These are phyloP conservation scores for Diplogelasinospora grovesii DNA, from an alignment of 495 filamentous ascomycete genomes.

Conservation along the genomic window DNA sequence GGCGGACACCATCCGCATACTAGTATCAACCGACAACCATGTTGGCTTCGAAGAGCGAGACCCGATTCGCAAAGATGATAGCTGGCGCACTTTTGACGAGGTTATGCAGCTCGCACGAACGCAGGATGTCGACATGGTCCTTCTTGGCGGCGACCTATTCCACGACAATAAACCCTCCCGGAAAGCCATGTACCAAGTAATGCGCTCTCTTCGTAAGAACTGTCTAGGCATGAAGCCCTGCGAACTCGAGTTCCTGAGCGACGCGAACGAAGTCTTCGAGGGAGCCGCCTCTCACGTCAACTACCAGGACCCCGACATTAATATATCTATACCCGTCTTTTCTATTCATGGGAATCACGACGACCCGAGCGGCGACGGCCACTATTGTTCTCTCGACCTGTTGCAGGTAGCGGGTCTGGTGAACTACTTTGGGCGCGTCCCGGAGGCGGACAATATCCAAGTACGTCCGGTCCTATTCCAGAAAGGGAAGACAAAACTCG, in stretches of 20 bases:
- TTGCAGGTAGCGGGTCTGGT: slow-evolving; percentile 84
- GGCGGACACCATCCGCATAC: slow-evolving; percentile 88
- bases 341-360: slow-evolving; percentile 99
- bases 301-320: slow-evolving; percentile 96
- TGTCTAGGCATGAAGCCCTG: slow-evolving; percentile 93
- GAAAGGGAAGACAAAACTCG: slow-evolving; percentile 89
- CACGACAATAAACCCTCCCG: slow-evolving; percentile 98
- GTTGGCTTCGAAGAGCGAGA: slow-evolving; percentile 95
- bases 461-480: slow-evolving; percentile 88
- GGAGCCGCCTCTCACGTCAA: slow-evolving; percentile 87
- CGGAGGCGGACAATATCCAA: slow-evolving; percentile 85
- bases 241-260: slow-evolving; percentile 90
- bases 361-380: slow-evolving; percentile 89
- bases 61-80: slow-evolving; percentile 87
- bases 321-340: slow-evolving; percentile 94
- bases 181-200: slow-evolving; percentile 94
- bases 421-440: slow-evolving; percentile 92
- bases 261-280: slow-evolving; percentile 81
- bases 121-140: slow-evolving; percentile 91
- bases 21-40: slow-evolving; percentile 93
- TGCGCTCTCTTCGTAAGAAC: slow-evolving; percentile 85
- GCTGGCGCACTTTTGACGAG: slow-evolving; percentile 94
- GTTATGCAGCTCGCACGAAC: slow-evolving; percentile 85
- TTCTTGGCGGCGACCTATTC: slow-evolving; percentile 91
- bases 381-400: slow-evolving; percentile 81